These are phyloP conservation scores for Vinca minor DNA, from an alignment of 257 asterid genomes.

Conservation along the genomic window DNA sequence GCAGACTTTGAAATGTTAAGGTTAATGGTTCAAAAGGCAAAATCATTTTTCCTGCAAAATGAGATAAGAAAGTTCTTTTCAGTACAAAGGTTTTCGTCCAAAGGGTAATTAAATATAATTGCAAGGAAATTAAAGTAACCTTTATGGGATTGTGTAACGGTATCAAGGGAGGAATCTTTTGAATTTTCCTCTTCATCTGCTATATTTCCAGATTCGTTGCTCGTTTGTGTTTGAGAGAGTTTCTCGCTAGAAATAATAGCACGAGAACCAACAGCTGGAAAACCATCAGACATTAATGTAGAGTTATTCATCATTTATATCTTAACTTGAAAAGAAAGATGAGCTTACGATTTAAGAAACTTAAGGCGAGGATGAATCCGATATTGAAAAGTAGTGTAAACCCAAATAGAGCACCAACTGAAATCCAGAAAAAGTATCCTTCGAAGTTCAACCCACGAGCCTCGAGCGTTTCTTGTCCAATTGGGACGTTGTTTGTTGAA, in stretches of 20 bases:
- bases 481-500: constrained; percentile 30
- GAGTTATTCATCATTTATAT: neutral
- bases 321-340: neutral
- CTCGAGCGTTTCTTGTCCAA: constrained; percentile 49
- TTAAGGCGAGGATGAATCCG: constrained; percentile 46
- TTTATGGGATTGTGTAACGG: constrained; percentile 15
- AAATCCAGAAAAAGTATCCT: constrained; percentile 44
- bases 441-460: constrained; percentile 45
- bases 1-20: constrained; percentile 46
- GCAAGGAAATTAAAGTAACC: constrained; percentile 18
- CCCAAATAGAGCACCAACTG: constrained; percentile 48
- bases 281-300: constrained; percentile 16
- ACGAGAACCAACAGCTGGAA: constrained; percentile 34
- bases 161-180: constrained; percentile 12
- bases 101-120: neutral
- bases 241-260: constrained; percentile 30
- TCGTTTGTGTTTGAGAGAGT: constrained; percentile 20
- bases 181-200: neutral
- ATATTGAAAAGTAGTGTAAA: constrained; percentile 42
- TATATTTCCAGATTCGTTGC: constrained; percentile 22
- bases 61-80: neutral
- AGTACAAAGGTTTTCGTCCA: neutral
- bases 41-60: constrained; percentile 44
- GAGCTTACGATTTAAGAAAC: constrained; percentile 43
- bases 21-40: constrained; percentile 56